Conservation (phyloP, 2,329 filamentous ascomycete species). For the Fusarium euwallaceae region DNA sequence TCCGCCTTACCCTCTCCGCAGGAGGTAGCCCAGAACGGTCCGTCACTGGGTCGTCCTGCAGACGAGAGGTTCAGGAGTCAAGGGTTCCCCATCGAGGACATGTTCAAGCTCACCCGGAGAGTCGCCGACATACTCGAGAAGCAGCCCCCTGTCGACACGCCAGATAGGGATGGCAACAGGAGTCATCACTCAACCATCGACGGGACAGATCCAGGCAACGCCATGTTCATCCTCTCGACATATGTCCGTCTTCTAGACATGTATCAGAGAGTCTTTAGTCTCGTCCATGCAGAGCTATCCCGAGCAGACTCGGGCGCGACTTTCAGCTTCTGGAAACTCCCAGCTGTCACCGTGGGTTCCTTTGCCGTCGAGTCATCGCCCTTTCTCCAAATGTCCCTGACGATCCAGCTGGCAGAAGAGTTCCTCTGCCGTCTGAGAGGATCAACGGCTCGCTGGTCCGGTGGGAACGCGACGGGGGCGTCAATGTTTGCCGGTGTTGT, state of each 20-base stretch:
- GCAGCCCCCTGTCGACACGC: constrained; percentile 23
- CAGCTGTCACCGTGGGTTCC: constrained; percentile 57
- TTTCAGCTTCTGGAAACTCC: constrained; percentile 56
- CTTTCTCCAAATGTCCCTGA: constrained; percentile 58
- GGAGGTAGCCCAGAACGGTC: constrained; percentile 39
- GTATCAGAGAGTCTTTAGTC: constrained; percentile 56
- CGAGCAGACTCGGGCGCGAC: constrained; percentile 44
- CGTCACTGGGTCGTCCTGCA: constrained; percentile 30
- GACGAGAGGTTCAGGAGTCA: constrained; percentile 41
- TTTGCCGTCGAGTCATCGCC: constrained; percentile 56
- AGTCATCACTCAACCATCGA: constrained; percentile 39
- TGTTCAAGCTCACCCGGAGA: constrained; percentile 56
- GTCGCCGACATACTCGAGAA: constrained; percentile 54
- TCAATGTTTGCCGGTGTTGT: constrained; percentile 53
- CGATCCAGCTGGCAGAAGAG: constrained; percentile 58
- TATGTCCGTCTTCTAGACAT: constrained; percentile 57
- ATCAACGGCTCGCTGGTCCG: constrained; percentile 49
- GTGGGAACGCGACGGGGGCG: constrained; percentile 36
- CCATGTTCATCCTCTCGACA: constrained; percentile 55
- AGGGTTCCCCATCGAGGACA: constrained; percentile 56
- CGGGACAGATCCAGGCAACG: constrained; percentile 52
- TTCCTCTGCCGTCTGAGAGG: constrained; percentile 54
- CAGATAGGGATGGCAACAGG: constrained; percentile 12
- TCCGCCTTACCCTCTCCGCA: constrained; percentile 49
- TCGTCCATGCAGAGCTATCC: constrained; percentile 52